A percentile compares a stretch with the other conserved stretches of the same genome.
Evolutionary conservation across 805 yeast genomes (phyloP).

Genomic region (Ogataea ganodermae): DNA sequence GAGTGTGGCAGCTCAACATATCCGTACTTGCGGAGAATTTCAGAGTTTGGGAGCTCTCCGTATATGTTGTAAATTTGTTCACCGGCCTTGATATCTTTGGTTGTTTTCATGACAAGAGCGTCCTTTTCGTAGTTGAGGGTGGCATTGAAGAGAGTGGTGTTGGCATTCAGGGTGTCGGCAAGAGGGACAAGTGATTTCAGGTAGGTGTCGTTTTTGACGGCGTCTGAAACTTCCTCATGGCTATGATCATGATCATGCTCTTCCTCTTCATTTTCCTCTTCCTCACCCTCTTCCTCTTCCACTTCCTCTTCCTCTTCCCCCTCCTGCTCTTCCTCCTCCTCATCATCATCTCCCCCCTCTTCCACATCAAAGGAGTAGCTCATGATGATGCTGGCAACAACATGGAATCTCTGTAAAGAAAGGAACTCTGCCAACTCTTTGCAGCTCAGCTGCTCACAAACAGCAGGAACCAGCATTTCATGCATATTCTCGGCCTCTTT

Average conservation of each 20-base stretch:
- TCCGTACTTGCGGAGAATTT: conserved; percentile 86
- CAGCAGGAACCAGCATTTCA: conserved; percentile 41
- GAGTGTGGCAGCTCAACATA: conserved; percentile 78
- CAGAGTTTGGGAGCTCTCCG: conserved; percentile 91
- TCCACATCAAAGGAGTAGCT: conserved; percentile 90
- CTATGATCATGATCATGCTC: conserved; percentile 14
- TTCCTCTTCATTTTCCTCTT: conserved; percentile 26
- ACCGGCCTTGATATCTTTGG: conserved; percentile 56
- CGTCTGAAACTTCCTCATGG: neutral
- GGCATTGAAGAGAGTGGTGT: conserved; percentile 76
- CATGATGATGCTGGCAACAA: conserved; percentile 79
- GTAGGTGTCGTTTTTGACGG: conserved; percentile 34
- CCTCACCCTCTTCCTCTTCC: conserved; percentile 31
- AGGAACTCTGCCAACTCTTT: conserved; percentile 36
- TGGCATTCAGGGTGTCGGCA: conserved; percentile 90
- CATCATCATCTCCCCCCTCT: conserved; percentile 27
- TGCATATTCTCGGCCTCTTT: conserved; percentile 65
- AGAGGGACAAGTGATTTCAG: conserved; percentile 88
- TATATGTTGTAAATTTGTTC: conserved; percentile 86
- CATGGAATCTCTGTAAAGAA: conserved; percentile 61
- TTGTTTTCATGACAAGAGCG: conserved; percentile 69
- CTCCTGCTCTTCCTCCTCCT: conserved; percentile 38
- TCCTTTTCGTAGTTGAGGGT: conserved; percentile 54
- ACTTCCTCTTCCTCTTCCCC: conserved; percentile 33
- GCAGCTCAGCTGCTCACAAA: conserved; percentile 41